phyloP scores from a whole-genome alignment of 2,329 filamentous ascomycete species.

The Penicillium sclerotiorum region DNA sequence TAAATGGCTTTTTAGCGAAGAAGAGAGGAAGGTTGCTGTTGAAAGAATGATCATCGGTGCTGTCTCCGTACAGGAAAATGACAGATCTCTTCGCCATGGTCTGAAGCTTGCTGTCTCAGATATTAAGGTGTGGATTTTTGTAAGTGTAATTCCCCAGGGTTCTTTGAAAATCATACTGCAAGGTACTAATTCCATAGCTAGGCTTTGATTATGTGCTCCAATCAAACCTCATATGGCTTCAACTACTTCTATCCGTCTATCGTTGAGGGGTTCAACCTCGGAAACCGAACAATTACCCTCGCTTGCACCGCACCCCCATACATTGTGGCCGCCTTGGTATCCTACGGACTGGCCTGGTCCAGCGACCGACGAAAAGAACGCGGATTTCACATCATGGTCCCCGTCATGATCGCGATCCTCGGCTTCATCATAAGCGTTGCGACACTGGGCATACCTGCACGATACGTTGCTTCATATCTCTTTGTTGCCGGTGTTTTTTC shows the following conservation, averaged over 20 bases:
- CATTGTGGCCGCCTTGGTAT: conserved; percentile 5
- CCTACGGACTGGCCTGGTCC: conserved; percentile 13
- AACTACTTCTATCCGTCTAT: conserved; percentile 2
- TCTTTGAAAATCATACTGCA: neutral
- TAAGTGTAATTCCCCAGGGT: too few relatives aligned
- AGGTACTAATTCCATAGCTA: neutral
- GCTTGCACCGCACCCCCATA: conserved; percentile 13
- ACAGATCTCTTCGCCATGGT: neutral
- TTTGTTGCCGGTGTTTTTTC: conserved; percentile 37
- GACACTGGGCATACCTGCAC: neutral
- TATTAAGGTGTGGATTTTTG: neutral
- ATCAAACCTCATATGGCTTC: neutral
- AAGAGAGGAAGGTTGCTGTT: neutral
- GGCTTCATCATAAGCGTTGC: conserved; percentile 17
- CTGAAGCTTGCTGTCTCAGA: neutral
- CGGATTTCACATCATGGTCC: conserved; percentile 16
- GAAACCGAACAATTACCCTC: conserved; percentile 15
- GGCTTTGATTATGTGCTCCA: conserved; percentile 1
- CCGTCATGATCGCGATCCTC: conserved; percentile 12
- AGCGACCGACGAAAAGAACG: conserved; percentile 18
- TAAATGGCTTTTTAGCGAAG: neutral
- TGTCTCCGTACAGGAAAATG: neutral
- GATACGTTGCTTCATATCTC: conserved; percentile 34
- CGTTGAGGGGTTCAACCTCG: conserved; percentile 17
- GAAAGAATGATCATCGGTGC: neutral